Evolutionary conservation across 371 early-diverging fungal genomes (phyloP), one percentile per base, ranked within the genome.

Genomic region (Saksenaea vasiformis): DNA sequence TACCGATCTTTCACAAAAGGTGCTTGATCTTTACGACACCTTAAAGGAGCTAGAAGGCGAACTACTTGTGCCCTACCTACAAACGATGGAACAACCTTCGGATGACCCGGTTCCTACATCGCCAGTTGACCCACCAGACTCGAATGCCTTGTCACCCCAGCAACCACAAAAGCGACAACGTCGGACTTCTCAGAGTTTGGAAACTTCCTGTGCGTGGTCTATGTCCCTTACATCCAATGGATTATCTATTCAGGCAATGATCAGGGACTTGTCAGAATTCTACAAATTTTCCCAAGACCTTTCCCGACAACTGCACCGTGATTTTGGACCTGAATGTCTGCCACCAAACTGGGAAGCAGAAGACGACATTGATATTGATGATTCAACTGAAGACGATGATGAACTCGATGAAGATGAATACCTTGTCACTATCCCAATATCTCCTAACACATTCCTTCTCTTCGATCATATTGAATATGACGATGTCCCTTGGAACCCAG

Each of bases 1-100:
- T 3, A 72, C 78, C 9, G 77, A 81, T 60, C 58, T 81, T 19
- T 81, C 81, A 10, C 74, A 78, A 59, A 78, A 74, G 66, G 81
- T 81, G 3, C 58, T 81, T n/a, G 62, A 66, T 5, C 61, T 81
- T 4, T 81, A 81, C 44, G 81, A 76, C 41, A 71, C 78, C 1
- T 47, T 81, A 3, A 64, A 73, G 51, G 70, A 76, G 44, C 51
- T 81, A 5, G 81, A 81, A 55, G 74, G 78, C 14, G 74, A 78
- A 56, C 76, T 78, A 58, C 57, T 81, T 10, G 66, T 68, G 2
- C 74, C 70, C 39, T 81, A 76, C 31, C 58, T 74, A 58, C 68
- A 74, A 22, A 65, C 59, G 26, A 56, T 43, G 26, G 51, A 56
- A 34, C 53, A 63, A 5, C 64, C 58, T 15, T 51, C 27, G 8